phyloP scores from a whole-genome alignment of 257 asterid genomes.

The Solanum pennellii region DNA sequence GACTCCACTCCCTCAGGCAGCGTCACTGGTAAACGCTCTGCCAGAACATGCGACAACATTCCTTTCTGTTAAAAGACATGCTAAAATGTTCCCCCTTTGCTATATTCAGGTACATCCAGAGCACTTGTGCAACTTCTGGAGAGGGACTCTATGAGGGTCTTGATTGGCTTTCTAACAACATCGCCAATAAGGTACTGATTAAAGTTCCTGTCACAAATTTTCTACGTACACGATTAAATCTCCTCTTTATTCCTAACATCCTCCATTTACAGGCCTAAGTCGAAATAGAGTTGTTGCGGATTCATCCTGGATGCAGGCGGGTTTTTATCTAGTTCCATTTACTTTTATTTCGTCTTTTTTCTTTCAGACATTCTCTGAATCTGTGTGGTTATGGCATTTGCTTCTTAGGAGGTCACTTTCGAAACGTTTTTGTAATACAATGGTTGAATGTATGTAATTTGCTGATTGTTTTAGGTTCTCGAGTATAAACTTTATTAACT shows the following conservation, averaged over 20 bases:
- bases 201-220: background rate
- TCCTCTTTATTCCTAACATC: background rate
- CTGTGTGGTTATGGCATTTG: background rate
- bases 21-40: constrained; percentile 55
- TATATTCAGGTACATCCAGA: background rate
- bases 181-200: background rate
- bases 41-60: background rate
- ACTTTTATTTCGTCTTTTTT: background rate
- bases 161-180: background rate
- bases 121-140: background rate
- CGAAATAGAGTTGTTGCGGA: background rate
- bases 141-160: background rate
- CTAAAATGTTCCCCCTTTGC: background rate
- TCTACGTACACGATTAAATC: background rate
- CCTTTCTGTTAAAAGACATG: background rate
- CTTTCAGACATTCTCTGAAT: background rate
- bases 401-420: background rate
- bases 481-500: background rate
- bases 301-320: background rate
- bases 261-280: background rate
- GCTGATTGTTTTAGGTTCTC: background rate
- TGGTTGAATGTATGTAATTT: background rate
- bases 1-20: constrained; percentile 86
- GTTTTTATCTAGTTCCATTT: background rate
- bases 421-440: background rate